These are phyloP conservation scores for Kazachstania martiniae DNA, from an alignment of 805 yeast species.

Conservation along the genomic window DNA sequence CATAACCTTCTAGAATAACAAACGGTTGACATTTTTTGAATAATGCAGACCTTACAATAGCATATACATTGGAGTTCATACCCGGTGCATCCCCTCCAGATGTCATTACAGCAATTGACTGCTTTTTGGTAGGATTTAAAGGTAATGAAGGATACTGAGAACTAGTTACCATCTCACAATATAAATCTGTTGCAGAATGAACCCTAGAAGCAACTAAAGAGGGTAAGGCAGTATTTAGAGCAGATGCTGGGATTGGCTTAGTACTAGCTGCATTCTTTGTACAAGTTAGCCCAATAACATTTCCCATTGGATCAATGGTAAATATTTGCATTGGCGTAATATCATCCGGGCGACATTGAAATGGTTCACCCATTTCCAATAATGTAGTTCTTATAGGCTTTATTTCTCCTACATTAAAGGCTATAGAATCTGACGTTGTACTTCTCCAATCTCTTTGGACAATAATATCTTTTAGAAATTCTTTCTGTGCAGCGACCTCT, in stretches of 20 bases:
- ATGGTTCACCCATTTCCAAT: constrained; percentile 21
- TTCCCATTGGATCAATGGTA: constrained; percentile 74
- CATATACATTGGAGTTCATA: constrained; percentile 68
- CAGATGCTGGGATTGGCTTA: constrained; percentile 18
- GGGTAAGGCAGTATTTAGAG: constrained; percentile 2
- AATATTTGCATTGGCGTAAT: constrained; percentile 66
- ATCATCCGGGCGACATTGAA: constrained; percentile 59
- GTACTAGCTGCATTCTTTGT: constrained; percentile 44
- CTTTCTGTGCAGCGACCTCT: constrained; percentile 17
- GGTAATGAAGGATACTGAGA: constrained; percentile 12
- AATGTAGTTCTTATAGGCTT: constrained; percentile 14
- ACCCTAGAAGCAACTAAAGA: constrained; percentile 6
- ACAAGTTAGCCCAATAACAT: constrained; percentile 67
- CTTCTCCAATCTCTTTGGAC: constrained; percentile 39
- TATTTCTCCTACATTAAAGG: constrained; percentile 25
- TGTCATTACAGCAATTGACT: constrained; percentile 64
- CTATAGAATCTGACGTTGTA: constrained; percentile 29
- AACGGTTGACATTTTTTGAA: constrained; percentile 51
- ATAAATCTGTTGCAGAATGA: constrained; percentile 12
- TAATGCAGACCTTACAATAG: constrained; percentile 57
- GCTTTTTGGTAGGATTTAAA: constrained; percentile 6
- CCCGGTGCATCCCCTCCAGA: constrained; percentile 79
- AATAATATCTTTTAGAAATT: neutral
- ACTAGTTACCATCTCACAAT: constrained; percentile 5
- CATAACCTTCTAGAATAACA: constrained; percentile 63